phyloP scores from a whole-genome alignment of 1,284 basidiomycete genomes.

The Cryptococcus maquisensis region DNA sequence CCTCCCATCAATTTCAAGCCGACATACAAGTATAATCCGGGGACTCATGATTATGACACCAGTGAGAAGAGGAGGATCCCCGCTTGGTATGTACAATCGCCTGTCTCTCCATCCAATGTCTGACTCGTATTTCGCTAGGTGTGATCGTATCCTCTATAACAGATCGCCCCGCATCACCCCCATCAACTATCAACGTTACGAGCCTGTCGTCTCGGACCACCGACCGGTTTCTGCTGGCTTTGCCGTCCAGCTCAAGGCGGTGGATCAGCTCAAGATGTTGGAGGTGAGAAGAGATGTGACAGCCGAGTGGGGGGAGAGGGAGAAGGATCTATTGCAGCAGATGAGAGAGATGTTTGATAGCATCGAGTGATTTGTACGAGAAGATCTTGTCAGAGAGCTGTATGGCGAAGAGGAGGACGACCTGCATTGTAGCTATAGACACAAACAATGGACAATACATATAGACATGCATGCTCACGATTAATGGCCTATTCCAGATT shows the following conservation, averaged over 20 bases:
- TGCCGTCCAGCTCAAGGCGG: slow-evolving; percentile 64
- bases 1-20: slow-evolving; percentile 76
- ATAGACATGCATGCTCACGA: background rate
- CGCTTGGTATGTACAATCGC: slow-evolving; percentile 60
- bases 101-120: background rate
- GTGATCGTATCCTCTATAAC: slow-evolving; percentile 81
- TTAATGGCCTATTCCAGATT: background rate
- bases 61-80: slow-evolving; percentile 84
- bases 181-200: slow-evolving; percentile 70
- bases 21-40: slow-evolving; percentile 93
- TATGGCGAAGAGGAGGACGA: too few species aligned
- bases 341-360: slow-evolving; percentile 10
- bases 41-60: slow-evolving; percentile 73
- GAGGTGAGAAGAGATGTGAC: slow-evolving; percentile 57
- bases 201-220: slow-evolving; percentile 79
- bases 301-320: slow-evolving; percentile 59
- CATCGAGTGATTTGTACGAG: background rate
- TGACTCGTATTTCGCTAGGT: slow-evolving; percentile 48
- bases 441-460: background rate
- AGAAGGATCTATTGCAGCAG: slow-evolving; percentile 54
- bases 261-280: slow-evolving; percentile 59
- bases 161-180: slow-evolving; percentile 62
- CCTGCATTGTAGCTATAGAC: background rate
- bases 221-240: slow-evolving; percentile 79
- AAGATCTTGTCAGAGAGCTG: background rate